Base-by-base conservation (phyloP, 2,329 filamentous ascomycete genomes). In the Cladosporium sp. region DNA sequence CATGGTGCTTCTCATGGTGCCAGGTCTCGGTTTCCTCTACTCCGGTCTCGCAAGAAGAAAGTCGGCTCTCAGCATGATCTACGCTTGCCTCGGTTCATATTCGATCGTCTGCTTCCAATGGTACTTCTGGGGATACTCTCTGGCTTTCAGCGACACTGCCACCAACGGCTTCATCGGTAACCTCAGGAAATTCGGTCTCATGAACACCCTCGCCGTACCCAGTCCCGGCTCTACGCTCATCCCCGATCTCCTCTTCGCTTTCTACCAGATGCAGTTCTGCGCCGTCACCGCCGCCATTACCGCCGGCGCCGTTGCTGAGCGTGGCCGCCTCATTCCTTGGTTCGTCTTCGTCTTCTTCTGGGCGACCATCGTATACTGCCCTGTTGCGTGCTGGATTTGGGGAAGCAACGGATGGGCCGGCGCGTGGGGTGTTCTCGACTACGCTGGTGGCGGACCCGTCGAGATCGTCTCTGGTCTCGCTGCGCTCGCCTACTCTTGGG, bases 71-170 rank as follows among this genome's bases (percentile, higher is more conserved):
- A 96, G 90, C 57, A 86, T 97, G 78, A 93, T 99, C 65, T 97
- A 91, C 89, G 90, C 92, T 12, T 90, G 87, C 73, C 95, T 99
- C 88, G 92, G 87, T 69, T 93, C 90, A 41, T 87, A 87, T 67
- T 91, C 88, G 42, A 84, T 97, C 66, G 80, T 96, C 68, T 86
- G 88, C 51, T 96, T 99, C 76, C 93, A 99, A 75, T 99, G 93
- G 93, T 97, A 96, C 67, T 96, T 99, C 71, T 97, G 93, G 92
- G 93, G 93, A 32, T 99, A 96, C 72, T 96, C 92, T 12, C 78
- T 99, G 55, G 91, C 92, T 47, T 96, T 97, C 73, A 93, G 88
- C 64, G 78, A 80, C 38, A 83, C 83, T 12, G 88, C 85, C 4
- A 89, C 82, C 59, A 96, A 88, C 73, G 86, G 88, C 47, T 97